These are phyloP conservation scores for Monosporozyma aquatica DNA, from an alignment of 805 yeast species.

Conservation along the genomic window DNA sequence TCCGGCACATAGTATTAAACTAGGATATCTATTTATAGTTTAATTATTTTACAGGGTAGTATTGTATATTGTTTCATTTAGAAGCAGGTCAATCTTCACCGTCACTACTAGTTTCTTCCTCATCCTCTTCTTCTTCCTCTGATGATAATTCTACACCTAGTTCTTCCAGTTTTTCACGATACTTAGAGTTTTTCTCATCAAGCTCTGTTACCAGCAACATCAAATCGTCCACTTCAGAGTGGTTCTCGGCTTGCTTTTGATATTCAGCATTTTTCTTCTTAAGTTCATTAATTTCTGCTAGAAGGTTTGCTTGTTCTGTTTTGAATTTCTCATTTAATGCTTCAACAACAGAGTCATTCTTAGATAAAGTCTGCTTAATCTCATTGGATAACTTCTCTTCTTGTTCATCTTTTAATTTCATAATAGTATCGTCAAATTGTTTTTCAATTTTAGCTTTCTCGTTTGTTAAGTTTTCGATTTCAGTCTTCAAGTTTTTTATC, in stretches of 20 bases:
- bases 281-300: conserved; percentile 3
- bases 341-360: neutral
- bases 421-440: neutral
- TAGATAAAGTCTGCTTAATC: neutral
- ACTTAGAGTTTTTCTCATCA: conserved; percentile 55
- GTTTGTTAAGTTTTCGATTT: neutral
- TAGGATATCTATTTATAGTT: no score
- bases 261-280: conserved; percentile 7
- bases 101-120: conserved; percentile 51
- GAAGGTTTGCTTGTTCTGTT: conserved; percentile 4
- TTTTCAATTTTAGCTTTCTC: neutral
- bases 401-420: neutral
- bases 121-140: conserved; percentile 63
- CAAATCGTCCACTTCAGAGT: conserved; percentile 48
- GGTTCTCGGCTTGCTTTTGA: conserved; percentile 10
- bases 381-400: neutral
- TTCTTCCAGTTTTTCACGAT: conserved; percentile 42
- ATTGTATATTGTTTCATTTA: no score
- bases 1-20: no score
- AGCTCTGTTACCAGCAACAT: conserved; percentile 68
- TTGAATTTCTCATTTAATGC: neutral
- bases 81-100: no score
- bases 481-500: neutral
- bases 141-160: conserved; percentile 57
- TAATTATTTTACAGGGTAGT: no score